Percentiles rank a stretch among this genome's conserved stretches.
Conservation (phyloP, 2,329 filamentous ascomycete genomes). For the Plectosphaerella plurivora region DNA sequence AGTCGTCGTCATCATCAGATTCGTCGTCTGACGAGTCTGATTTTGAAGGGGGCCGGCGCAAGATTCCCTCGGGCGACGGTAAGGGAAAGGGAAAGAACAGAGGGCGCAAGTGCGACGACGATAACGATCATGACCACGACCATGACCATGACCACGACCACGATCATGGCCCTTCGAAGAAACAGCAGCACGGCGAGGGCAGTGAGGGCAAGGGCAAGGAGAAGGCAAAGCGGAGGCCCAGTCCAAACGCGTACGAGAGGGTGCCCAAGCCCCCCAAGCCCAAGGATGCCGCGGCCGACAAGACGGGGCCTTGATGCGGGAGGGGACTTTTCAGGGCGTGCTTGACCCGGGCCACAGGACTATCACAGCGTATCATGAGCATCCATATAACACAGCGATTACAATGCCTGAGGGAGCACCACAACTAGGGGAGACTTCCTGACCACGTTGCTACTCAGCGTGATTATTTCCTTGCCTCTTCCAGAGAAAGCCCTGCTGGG, state of each 20-base stretch:
- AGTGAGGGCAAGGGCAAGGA: slow-evolving; percentile 21
- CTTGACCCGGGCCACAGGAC: not conserved
- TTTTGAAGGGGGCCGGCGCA: slow-evolving; percentile 26
- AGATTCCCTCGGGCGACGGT: slow-evolving; percentile 22
- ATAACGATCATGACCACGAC: slow-evolving; percentile 25
- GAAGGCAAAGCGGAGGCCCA: slow-evolving; percentile 47
- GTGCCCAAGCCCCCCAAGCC: slow-evolving; percentile 47
- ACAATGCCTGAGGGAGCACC: too few species aligned
- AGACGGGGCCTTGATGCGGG: not conserved
- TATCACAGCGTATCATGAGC: too few species aligned
- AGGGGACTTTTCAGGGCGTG: not conserved
- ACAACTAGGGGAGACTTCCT: too few species aligned
- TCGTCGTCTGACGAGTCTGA: slow-evolving; percentile 45
- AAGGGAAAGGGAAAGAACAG: slow-evolving; percentile 32
- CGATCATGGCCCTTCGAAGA: not conserved
- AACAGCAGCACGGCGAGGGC: not conserved
- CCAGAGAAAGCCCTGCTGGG: too few species aligned
- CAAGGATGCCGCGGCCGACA: slow-evolving; percentile 15
- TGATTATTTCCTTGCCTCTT: too few species aligned
- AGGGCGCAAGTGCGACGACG: slow-evolving; percentile 30
- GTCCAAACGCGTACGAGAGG: slow-evolving; percentile 80
- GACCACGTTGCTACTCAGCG: too few species aligned
- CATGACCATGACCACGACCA: slow-evolving; percentile 20
- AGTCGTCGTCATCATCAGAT: slow-evolving; percentile 55
- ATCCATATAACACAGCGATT: too few species aligned